Percentiles rank a stretch among this genome's conserved stretches.
phyloP scores from a whole-genome alignment of 2,329 filamentous ascomycete genomes.

The Pseudonectria buxi region DNA sequence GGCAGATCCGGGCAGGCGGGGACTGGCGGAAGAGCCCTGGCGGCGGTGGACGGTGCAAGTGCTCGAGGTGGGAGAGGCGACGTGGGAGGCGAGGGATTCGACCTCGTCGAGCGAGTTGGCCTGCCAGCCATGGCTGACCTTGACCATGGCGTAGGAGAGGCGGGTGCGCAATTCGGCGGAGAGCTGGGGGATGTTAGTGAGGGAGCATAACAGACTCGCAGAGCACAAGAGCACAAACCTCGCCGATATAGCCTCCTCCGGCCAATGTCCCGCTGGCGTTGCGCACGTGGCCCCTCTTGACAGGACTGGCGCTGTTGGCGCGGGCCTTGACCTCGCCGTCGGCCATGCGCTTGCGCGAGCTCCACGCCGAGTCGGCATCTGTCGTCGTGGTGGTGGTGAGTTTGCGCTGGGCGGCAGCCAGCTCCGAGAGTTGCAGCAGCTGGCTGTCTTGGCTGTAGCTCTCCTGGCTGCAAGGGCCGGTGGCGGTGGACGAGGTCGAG shows the following conservation, averaged over 20 bases:
- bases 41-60: conserved; percentile 48
- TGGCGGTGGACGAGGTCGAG: conserved; percentile 6
- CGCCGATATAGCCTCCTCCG: conserved; percentile 64
- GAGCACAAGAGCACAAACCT: conserved; percentile 49
- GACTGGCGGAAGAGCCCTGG: conserved; percentile 48
- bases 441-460: conserved; percentile 31
- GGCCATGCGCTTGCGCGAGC: conserved; percentile 66
- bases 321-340: conserved; percentile 63
- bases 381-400: conserved; percentile 27
- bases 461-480: conserved; percentile 36
- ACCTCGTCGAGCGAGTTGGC: conserved; percentile 70
- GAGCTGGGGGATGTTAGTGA: conserved; percentile 42
- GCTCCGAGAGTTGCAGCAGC: conserved; percentile 50
- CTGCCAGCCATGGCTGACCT: conserved; percentile 87
- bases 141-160: conserved; percentile 88
- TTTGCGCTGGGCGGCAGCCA: conserved; percentile 48
- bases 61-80: conserved; percentile 56
- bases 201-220: neutral
- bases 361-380: conserved; percentile 26
- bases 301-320: conserved; percentile 38
- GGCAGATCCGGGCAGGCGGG: conserved; percentile 33
- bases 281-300: conserved; percentile 60
- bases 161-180: conserved; percentile 75
- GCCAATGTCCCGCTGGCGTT: conserved; percentile 54
- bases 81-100: conserved; percentile 65